phyloP scores from a whole-genome alignment of 139 green algal species.

The Microglena sp. region DNA sequence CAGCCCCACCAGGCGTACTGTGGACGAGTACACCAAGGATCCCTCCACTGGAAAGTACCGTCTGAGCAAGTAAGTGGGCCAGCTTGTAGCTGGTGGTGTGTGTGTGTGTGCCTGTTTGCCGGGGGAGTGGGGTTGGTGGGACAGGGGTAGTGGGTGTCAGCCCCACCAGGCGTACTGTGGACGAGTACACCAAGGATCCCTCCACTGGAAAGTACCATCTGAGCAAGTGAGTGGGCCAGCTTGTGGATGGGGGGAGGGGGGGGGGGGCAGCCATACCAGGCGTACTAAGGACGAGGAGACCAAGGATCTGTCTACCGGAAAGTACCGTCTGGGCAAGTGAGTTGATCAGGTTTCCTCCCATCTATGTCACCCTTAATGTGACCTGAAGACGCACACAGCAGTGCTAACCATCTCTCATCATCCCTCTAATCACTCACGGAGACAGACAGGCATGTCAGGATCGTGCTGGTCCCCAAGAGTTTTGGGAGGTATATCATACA shows the following conservation, averaged over 20 bases:
- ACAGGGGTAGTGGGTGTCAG: too few relatives aligned
- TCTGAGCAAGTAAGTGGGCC: constrained; percentile 16
- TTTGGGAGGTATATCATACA: too few relatives aligned
- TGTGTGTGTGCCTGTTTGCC: not conserved
- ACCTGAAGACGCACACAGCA: too few relatives aligned
- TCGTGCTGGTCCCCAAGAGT: too few relatives aligned
- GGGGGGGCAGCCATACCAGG: constrained; percentile 45
- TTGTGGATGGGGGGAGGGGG: not conserved
- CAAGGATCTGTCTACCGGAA: constrained; percentile 25
- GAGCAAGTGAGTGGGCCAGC: constrained; percentile 8
- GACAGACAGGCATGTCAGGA: too few relatives aligned
- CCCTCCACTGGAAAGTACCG: constrained; percentile 35
- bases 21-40: constrained; percentile 55
- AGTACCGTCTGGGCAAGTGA: constrained; percentile 38
- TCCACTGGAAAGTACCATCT: constrained; percentile 39
- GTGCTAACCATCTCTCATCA: too few relatives aligned
- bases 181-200: constrained; percentile 44
- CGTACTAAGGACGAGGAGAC: constrained; percentile 67
- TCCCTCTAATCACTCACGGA: too few relatives aligned
- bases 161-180: constrained; percentile 65
- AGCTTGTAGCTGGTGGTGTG: not conserved
- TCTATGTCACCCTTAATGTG: too few relatives aligned
- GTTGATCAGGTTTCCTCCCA: too few relatives aligned
- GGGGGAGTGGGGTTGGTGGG: not conserved
- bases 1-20: constrained; percentile 60